These are phyloP conservation scores for Phanerodontia chrysosporium DNA, from an alignment of 768 basidiomycete genomes.

Conservation along the genomic window DNA sequence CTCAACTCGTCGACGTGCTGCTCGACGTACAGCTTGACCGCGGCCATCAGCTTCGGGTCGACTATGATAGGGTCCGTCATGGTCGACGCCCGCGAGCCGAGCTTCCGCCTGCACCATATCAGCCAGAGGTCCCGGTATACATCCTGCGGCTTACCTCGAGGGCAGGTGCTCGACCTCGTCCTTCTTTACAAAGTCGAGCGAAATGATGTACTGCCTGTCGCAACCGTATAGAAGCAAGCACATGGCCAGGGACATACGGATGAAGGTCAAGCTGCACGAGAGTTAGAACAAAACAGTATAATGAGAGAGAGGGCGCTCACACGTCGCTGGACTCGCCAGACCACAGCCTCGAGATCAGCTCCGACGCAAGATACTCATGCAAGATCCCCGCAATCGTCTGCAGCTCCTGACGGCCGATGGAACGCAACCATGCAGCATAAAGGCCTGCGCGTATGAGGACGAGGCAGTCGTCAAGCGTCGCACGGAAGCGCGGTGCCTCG, in stretches of 20 bases:
- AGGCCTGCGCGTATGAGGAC: conserved; percentile 52
- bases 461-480: conserved; percentile 41
- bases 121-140: not conserved
- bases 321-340: conserved; percentile 27
- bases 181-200: conserved; percentile 42
- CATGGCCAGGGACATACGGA: conserved; percentile 56
- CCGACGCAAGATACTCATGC: conserved; percentile 38
- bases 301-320: too few species aligned
- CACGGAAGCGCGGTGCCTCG: conserved; percentile 34
- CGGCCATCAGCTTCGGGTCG: conserved; percentile 51
- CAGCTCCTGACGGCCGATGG: conserved; percentile 55
- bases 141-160: conserved; percentile 43
- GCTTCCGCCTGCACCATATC: conserved; percentile 40
- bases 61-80: conserved; percentile 59
- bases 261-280: conserved; percentile 40
- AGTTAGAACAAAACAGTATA: too few species aligned
- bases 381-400: conserved; percentile 46
- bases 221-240: conserved; percentile 69
- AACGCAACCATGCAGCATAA: conserved; percentile 56
- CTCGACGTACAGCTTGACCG: conserved; percentile 47
- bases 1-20: conserved; percentile 46
- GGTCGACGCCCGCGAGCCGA: conserved; percentile 36
- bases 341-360: conserved; percentile 36
- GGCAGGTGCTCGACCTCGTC: conserved; percentile 48
- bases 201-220: conserved; percentile 43